These are phyloP conservation scores for Populus hybrid DNA, from an alignment of 441 rosid genomes.

Conservation along the genomic window DNA sequence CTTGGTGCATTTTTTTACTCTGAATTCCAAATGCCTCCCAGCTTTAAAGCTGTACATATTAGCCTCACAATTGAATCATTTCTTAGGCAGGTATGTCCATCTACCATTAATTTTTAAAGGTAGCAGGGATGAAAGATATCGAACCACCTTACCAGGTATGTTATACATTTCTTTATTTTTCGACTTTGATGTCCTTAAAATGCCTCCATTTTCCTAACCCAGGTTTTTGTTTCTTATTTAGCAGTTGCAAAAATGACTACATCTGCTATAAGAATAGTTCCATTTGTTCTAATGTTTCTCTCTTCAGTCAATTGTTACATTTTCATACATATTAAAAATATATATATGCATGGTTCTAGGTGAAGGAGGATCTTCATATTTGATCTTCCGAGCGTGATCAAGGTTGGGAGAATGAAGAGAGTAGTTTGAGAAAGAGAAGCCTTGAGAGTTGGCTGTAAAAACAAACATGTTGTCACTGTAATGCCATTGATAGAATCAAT, in stretches of 20 bases:
- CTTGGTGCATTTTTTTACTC: slow-evolving; percentile 27
- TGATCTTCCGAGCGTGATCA: not conserved
- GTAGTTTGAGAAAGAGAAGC: not conserved
- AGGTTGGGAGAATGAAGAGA: not conserved
- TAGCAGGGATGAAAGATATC: not conserved
- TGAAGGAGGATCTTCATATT: not conserved
- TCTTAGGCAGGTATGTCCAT: slow-evolving; percentile 13
- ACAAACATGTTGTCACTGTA: not conserved
- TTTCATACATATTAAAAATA: not conserved
- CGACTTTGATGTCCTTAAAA: not conserved
- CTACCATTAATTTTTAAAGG: slow-evolving; percentile 1
- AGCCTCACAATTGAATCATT: not conserved
- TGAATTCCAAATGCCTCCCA: not conserved
- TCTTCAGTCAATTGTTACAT: not conserved
- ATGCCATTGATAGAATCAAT: not conserved
- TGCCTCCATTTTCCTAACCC: not conserved
- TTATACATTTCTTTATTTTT: not conserved
- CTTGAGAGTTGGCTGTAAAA: not conserved
- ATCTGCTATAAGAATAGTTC: not conserved
- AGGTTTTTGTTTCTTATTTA: not conserved
- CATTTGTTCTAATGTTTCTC: not conserved
- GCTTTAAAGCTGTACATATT: not conserved
- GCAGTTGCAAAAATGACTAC: not conserved
- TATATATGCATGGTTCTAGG: not conserved
- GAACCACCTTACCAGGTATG: slow-evolving; percentile 6